phyloP scores from a whole-genome alignment of 2,329 filamentous ascomycete genomes.

The Calonectria ilicicola region DNA sequence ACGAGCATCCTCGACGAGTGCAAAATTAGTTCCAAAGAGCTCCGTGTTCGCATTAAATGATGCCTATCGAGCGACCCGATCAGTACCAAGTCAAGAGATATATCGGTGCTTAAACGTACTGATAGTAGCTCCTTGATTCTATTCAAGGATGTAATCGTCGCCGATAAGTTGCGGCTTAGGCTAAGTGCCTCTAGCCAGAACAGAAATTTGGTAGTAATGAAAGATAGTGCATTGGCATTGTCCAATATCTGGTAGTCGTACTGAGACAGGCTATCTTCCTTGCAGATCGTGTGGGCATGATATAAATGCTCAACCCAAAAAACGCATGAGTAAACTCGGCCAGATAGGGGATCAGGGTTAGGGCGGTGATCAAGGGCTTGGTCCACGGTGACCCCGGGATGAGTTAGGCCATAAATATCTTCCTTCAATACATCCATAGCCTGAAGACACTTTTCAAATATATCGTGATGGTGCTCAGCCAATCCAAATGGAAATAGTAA shows the following conservation, averaged over 20 bases:
- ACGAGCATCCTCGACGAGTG: background rate
- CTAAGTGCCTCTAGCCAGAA: background rate
- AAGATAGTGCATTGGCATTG: background rate
- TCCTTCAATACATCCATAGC: background rate
- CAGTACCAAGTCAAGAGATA: background rate
- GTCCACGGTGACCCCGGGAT: background rate
- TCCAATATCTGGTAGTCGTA: background rate
- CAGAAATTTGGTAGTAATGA: background rate
- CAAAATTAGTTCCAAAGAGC: background rate
- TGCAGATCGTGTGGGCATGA: background rate
- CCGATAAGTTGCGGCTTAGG: background rate
- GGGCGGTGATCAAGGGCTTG: background rate
- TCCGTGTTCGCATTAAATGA: background rate
- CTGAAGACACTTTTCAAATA: background rate
- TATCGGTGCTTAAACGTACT: background rate
- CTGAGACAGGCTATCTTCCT: background rate
- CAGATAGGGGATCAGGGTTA: background rate
- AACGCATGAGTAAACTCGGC: background rate
- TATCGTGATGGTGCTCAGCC: background rate
- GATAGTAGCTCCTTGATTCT: background rate
- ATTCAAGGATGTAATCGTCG: background rate
- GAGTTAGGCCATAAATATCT: background rate
- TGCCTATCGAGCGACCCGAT: background rate
- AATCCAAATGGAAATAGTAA: background rate
- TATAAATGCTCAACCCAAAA: background rate